Base-by-base conservation (phyloP, 1,284 basidiomycete genomes). In the Ceratobasidium papillatum region DNA sequence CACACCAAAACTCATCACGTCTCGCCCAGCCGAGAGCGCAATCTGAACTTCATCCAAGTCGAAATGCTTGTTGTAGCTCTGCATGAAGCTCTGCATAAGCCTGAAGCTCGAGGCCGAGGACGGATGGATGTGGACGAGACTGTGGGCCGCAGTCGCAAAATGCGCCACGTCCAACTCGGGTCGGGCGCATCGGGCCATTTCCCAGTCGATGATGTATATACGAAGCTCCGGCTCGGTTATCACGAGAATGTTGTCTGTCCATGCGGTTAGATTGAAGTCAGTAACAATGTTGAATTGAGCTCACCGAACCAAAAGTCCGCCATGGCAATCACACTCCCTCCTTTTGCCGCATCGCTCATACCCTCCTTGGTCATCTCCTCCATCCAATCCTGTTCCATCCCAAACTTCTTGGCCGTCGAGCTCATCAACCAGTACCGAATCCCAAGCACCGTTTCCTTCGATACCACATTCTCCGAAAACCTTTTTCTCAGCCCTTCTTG, bases 291-390 rank as follows among this genome's bases (percentile, higher is more conserved):
- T n/a, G 5, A 49, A 19, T 25, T 38, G 25, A 19, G 47, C 69
- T 72, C 25, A 72, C 69, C 22, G 7, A 61, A 38, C 69, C 56
- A 72, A 25, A 61, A 72, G 36, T 72, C 69, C 14, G 43, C 69
- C 69, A 72, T 72, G 1, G 45, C 56, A 19, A 72, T 51, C 25
- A 72, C 69, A 17, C 30, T 36, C 22, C 69, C 69, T 19, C 45
- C 83, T 0, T 81, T 82, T 78, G 83, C 82, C 14, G 82, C 83
- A 14, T 79, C 75, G n/a, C 82, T 74, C 52, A 83, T 76, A 69
- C 84, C 81, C 27, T 82, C 81, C 74, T 83, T 81, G 12, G 83
- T 80, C 78, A 81, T 80, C 4, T 78, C 79, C 2, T 83, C 79
- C n/a, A 80, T 76, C 58, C 68, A 72, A 3, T 19, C 56, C 30